These are phyloP conservation scores for Hymenoscyphus fraxineus DNA, from an alignment of 2,329 filamentous ascomycete species.

Conservation along the genomic window DNA sequence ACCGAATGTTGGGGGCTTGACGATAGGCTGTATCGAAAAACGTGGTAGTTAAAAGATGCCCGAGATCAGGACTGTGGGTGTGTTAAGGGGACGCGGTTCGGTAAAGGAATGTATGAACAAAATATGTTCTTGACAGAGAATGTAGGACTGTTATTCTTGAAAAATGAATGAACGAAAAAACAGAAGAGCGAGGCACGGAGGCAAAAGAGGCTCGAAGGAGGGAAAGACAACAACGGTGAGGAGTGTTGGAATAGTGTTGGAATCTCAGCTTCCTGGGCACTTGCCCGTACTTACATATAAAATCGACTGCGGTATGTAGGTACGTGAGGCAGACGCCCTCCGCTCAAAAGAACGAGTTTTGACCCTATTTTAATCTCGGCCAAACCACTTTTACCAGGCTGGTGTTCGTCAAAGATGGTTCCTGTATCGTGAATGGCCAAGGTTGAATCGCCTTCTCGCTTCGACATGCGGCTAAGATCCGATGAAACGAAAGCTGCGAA, in stretches of 20 bases:
- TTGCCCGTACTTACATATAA: background rate
- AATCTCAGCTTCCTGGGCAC: background rate
- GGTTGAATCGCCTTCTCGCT: background rate
- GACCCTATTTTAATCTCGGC: slow-evolving; percentile 7
- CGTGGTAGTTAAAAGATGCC: background rate
- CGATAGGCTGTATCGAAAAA: background rate
- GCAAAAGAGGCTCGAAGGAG: background rate
- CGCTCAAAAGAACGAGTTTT: background rate
- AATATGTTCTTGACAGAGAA: slow-evolving; percentile 2
- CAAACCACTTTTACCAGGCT: background rate
- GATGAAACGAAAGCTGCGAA: slow-evolving; percentile 1
- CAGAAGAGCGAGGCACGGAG: background rate
- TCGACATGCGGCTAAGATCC: background rate
- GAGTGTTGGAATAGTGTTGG: background rate
- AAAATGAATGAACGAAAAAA: background rate
- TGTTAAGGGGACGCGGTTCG: background rate
- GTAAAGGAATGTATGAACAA: slow-evolving; percentile 2
- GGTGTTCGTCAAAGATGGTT: background rate
- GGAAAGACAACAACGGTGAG: slow-evolving; percentile 2
- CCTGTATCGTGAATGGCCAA: slow-evolving; percentile 6
- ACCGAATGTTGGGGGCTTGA: background rate
- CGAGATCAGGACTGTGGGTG: background rate
- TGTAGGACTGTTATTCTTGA: background rate
- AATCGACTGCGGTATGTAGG: background rate
- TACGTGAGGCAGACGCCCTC: background rate